Evolutionary conservation across 805 yeast species (phyloP).

Genomic region (Lachancea meyersii): DNA sequence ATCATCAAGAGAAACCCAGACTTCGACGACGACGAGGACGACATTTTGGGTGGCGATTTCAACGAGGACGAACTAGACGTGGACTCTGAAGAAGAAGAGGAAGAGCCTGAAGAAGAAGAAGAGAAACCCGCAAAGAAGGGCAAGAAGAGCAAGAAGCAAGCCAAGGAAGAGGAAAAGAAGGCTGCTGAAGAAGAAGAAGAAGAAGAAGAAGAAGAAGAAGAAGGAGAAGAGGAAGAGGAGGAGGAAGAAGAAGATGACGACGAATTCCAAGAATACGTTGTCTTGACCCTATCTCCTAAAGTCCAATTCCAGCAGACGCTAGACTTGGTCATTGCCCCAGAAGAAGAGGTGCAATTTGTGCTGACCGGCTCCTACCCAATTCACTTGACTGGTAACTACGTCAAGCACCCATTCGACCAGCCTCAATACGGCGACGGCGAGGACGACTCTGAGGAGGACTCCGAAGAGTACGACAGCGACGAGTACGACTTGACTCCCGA

Average conservation of each 20-base stretch:
- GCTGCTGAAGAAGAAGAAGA: constrained; percentile 38
- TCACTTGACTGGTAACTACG: constrained; percentile 89
- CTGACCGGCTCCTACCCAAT: constrained; percentile 94
- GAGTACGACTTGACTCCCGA: constrained; percentile 41
- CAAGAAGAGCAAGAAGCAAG: constrained; percentile 40
- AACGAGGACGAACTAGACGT: constrained; percentile 42
- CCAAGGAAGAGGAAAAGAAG: constrained; percentile 33
- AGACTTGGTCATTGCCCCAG: constrained; percentile 85
- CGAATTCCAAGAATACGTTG: constrained; percentile 74
- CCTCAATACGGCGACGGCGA: constrained; percentile 40
- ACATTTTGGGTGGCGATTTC: constrained; percentile 40
- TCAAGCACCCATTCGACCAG: constrained; percentile 86
- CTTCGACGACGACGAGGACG: constrained; percentile 43
- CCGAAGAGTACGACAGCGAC: constrained; percentile 46
- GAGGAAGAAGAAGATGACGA: constrained; percentile 61
- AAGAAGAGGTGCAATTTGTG: constrained; percentile 89
- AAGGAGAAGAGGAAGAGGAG: constrained; percentile 48
- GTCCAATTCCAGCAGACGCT: constrained; percentile 81
- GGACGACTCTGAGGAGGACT: constrained; percentile 37
- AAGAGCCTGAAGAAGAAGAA: constrained; percentile 36
- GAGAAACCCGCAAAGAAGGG: constrained; percentile 44
- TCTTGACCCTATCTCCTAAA: constrained; percentile 87
- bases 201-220: constrained; percentile 36
- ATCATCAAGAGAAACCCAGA: constrained; percentile 66
- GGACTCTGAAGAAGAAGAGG: constrained; percentile 37